Evolutionary conservation across 202 grass and related monocot species (phyloP).

Genomic region (Setaria viridis): DNA sequence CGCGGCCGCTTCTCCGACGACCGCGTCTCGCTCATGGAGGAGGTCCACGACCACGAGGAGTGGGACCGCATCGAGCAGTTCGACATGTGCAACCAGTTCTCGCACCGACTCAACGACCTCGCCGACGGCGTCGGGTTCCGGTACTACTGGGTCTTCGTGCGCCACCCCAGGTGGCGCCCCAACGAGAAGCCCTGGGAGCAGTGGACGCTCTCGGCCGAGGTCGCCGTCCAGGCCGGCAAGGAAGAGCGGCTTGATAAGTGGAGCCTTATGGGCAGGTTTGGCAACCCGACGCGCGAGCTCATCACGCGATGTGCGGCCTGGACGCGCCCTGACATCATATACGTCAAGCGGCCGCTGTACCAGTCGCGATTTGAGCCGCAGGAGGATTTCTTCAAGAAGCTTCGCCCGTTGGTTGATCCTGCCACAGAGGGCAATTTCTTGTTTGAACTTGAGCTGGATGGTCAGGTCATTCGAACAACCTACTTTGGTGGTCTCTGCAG

Average conservation of each 20-base stretch:
- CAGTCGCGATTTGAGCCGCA: constrained; percentile 90
- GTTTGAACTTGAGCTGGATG: constrained; percentile 69
- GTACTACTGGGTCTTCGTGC: constrained; percentile 90
- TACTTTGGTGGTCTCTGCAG: constrained; percentile 88
- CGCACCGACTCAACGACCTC: constrained; percentile 67
- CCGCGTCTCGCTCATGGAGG: constrained; percentile 76
- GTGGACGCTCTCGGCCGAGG: constrained; percentile 91
- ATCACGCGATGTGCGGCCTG: constrained; percentile 89
- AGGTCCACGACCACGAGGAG: constrained; percentile 80
- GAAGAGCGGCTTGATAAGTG: constrained; percentile 82
- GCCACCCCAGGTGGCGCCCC: constrained; percentile 86
- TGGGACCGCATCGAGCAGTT: constrained; percentile 85
- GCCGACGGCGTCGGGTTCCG: constrained; percentile 50
- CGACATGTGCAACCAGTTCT: constrained; percentile 79
- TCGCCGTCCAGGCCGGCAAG: constrained; percentile 63
- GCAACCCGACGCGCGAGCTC: constrained; percentile 62
- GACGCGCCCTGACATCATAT: constrained; percentile 88
- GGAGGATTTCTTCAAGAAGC: constrained; percentile 77
- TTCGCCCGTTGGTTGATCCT: constrained; percentile 74
- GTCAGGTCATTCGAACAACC: constrained; percentile 54
- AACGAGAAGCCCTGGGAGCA: constrained; percentile 77
- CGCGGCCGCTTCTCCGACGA: constrained; percentile 92
- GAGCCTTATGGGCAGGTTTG: constrained; percentile 84
- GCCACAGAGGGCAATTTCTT: constrained; percentile 68
- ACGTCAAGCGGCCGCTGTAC: constrained; percentile 80